Base-by-base conservation (phyloP, 1,284 basidiomycete species). In the Irpex sp. region DNA sequence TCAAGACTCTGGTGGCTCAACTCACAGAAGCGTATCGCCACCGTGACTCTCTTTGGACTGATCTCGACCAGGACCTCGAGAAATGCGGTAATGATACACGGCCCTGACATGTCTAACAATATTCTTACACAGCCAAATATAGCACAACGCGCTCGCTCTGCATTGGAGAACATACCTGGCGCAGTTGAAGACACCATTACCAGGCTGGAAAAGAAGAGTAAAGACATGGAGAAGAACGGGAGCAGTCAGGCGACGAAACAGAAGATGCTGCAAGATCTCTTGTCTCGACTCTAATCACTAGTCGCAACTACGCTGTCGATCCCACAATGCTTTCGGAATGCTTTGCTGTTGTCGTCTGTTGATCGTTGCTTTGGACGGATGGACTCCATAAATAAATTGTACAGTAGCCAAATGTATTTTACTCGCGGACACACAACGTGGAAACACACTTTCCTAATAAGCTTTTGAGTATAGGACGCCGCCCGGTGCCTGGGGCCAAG, bases 41-140 rank as follows among this genome's bases (percentile, higher is more conserved):
- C 36, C 79, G 83, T 49, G 78, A 81, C 17, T 69, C 74, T 54
- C 76, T 85, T 21, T 86, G 82, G 82, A 59, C 66, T 17, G 71
- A 78, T 8, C 74, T 85, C 17, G 74, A 82, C 49, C 70, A 72
- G 13, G 72, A 75, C 3, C 61, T 84, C n/a, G 72, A 80, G 37
- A 72, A 74, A 59, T 80, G 79, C 67, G 79, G 84, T 84, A 76
- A 63, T 66, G 70, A 64, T 60, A 60, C 60, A 47, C 58, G 59
- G 60, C 62, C 66, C 62, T 60, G 6, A 46, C 19, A 50, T 59
- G 33, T 59, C 36, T 56, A 15, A 36, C 53, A 33, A 26, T 26
- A 19, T 19, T 56, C 21, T 39, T 26, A 15, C 56, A 56, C 50
- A 33, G 50, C 57, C 31, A 33, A 33, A 33, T 53, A 36, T 67